Conservation (phyloP, 805 yeast genomes). For the Teunomyces barrocoloradensis region DNA sequence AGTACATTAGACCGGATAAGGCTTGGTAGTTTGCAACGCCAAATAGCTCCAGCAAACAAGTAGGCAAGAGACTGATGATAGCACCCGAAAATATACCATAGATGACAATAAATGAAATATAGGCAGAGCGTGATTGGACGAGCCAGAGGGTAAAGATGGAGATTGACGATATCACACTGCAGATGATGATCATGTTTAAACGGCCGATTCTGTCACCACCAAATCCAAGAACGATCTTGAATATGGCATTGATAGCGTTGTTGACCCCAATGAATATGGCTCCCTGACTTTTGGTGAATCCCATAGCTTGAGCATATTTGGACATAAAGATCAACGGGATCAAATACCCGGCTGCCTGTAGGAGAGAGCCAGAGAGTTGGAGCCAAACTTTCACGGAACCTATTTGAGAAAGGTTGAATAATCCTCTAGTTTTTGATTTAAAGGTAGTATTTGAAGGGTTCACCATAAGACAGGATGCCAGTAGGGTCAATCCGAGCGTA, state of each 20-base stretch:
- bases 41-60: slow-evolving; percentile 31
- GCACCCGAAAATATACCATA: slow-evolving; percentile 38
- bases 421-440: slow-evolving; percentile 5
- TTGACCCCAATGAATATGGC: slow-evolving; percentile 34
- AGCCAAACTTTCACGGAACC: slow-evolving; percentile 17
- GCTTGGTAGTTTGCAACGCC: slow-evolving; percentile 31
- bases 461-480: slow-evolving; percentile 13
- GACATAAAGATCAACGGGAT: slow-evolving; percentile 35
- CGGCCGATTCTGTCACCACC: slow-evolving; percentile 18
- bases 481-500: slow-evolving; percentile 14
- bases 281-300: slow-evolving; percentile 25
- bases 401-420: slow-evolving; percentile 13
- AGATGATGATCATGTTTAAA: slow-evolving; percentile 16
- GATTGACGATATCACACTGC: slow-evolving; percentile 14
- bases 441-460: slow-evolving; percentile 9
- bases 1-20: slow-evolving; percentile 32
- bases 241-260: slow-evolving; percentile 29
- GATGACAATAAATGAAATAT: slow-evolving; percentile 28
- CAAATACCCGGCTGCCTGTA: slow-evolving; percentile 35
- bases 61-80: slow-evolving; percentile 29
- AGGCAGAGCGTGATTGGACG: slow-evolving; percentile 19
- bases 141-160: slow-evolving; percentile 19
- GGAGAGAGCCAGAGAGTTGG: slow-evolving; percentile 20
- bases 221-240: slow-evolving; percentile 16
- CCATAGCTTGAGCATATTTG: slow-evolving; percentile 28